Percentiles rank a stretch among this genome's conserved stretches.
phyloP scores from a whole-genome alignment of 148 eudicot genomes.

The Rhododendron ovatum region DNA sequence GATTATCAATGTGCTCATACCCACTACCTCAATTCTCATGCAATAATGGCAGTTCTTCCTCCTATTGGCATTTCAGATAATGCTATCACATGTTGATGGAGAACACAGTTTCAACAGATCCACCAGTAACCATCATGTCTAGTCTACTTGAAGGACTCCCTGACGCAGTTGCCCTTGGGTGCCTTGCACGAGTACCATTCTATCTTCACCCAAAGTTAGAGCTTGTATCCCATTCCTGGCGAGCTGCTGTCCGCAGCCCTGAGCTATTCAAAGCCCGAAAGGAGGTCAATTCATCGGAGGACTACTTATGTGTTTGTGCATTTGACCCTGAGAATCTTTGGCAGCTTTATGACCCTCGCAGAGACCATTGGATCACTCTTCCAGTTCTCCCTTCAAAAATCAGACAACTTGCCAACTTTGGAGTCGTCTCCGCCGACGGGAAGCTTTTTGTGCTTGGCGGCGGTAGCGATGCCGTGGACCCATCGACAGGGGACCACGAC shows the following conservation, averaged over 20 bases:
- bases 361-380: conserved; percentile 80
- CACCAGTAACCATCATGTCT: conserved; percentile 39
- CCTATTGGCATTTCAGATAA: conserved; percentile 13
- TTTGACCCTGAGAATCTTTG: conserved; percentile 90
- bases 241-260: conserved; percentile 63
- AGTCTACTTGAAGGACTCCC: conserved; percentile 94
- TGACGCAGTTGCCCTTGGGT: conserved; percentile 84
- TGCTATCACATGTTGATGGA: background rate
- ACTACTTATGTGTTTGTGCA: conserved; percentile 77
- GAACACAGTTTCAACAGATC: conserved; percentile 17
- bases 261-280: conserved; percentile 78
- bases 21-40: background rate
- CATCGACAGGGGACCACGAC: conserved; percentile 86
- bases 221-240: conserved; percentile 80
- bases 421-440: conserved; percentile 70
- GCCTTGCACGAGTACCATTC: conserved; percentile 88
- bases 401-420: conserved; percentile 81
- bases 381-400: conserved; percentile 79
- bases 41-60: background rate
- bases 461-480: conserved; percentile 94
- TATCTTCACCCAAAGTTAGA: conserved; percentile 70
- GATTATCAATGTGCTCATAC: background rate
- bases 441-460: conserved; percentile 91
- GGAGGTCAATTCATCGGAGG: conserved; percentile 65
- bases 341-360: conserved; percentile 75